Evolutionary conservation across 768 basidiomycete species (phyloP).

Genomic region (Inosperma sp.): DNA sequence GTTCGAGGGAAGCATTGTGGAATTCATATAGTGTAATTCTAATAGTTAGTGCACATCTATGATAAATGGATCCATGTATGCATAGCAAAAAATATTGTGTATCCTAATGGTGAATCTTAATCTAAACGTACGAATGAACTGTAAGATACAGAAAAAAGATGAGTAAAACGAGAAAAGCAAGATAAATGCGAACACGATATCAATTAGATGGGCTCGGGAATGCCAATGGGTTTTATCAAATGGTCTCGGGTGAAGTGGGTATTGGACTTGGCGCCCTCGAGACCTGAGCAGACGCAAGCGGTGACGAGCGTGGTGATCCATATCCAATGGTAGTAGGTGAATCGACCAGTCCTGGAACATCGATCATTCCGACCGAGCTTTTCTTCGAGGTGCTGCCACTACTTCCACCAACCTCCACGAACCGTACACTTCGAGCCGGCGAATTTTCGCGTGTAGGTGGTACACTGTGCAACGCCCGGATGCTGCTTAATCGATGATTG

Average conservation of each 20-base stretch:
- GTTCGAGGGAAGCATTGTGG: no score
- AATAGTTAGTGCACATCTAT: no score
- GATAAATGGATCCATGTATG: no score
- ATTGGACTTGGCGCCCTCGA: constrained; percentile 5
- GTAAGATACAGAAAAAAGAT: no score
- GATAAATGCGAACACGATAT: no score
- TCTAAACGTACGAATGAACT: no score
- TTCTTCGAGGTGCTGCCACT: background rate
- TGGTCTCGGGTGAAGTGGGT: background rate
- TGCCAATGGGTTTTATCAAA: no score
- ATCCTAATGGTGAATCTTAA: no score
- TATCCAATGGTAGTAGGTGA: background rate
- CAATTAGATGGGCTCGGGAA: no score
- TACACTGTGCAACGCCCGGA: constrained; percentile 25
- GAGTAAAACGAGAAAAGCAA: no score
- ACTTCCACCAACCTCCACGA: constrained; percentile 24
- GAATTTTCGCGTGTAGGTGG: constrained; percentile 39
- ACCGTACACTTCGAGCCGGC: constrained; percentile 43
- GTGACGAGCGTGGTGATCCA: background rate
- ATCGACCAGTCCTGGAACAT: background rate
- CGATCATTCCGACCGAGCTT: background rate
- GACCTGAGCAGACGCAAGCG: constrained; percentile 5
- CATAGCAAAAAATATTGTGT: no score
- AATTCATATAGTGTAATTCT: no score
- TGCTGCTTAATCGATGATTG: constrained; percentile 31